phyloP scores from a whole-genome alignment of 768 basidiomycete genomes.

The Mycena maculata region DNA sequence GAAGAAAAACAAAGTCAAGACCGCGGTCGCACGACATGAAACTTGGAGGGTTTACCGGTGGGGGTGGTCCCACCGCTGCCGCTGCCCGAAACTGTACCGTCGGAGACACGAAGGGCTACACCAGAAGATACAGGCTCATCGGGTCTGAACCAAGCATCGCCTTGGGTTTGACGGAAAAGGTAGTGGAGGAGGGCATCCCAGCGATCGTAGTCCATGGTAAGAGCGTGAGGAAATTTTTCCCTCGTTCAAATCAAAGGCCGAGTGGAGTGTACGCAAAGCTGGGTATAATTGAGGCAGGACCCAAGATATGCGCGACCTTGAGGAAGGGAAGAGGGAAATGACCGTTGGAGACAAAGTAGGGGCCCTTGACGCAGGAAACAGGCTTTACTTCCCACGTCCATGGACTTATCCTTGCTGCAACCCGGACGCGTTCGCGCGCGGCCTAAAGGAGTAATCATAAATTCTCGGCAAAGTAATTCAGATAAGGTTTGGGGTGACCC shows the following conservation, averaged over 20 bases:
- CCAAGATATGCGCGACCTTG: not conserved
- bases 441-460: too few relatives aligned
- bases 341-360: too few relatives aligned
- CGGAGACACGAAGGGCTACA: conserved; percentile 67
- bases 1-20: not conserved
- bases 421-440: too few relatives aligned
- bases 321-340: not conserved
- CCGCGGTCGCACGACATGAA: not conserved
- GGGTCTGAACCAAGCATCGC: conserved; percentile 87
- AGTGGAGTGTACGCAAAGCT: not conserved
- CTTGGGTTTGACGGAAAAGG: conserved; percentile 83
- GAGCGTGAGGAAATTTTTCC: not conserved
- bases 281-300: not conserved
- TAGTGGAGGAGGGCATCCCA: conserved; percentile 85
- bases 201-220: conserved; percentile 76
- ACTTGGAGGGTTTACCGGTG: conserved; percentile 41
- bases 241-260: not conserved
- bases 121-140: conserved; percentile 80
- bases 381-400: too few relatives aligned
- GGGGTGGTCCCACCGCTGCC: conserved; percentile 30
- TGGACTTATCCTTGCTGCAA: too few relatives aligned
- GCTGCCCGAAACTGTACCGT: conserved; percentile 44
- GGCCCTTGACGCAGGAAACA: too few relatives aligned
- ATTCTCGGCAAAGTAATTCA: too few relatives aligned
- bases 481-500: too few relatives aligned